Evolutionary conservation across 2,329 filamentous ascomycete genomes (phyloP).

Genomic region (Setomelanomma holmii): DNA sequence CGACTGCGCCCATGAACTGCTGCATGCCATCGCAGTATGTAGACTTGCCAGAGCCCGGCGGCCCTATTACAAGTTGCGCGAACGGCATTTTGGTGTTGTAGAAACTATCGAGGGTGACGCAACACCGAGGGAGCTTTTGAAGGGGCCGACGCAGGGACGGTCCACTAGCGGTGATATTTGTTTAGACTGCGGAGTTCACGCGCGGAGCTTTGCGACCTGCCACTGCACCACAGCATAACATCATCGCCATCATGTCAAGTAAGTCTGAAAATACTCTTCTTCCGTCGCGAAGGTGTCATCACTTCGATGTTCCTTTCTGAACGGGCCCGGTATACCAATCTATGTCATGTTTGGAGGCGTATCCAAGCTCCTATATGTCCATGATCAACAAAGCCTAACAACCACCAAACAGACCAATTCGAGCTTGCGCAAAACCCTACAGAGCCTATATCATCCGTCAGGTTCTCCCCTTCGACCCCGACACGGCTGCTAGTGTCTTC

Average conservation of each 20-base stretch:
- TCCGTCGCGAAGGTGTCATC: too few species aligned
- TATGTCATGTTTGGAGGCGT: too few species aligned
- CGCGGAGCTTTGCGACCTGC: slow-evolving; percentile 25
- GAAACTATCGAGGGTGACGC: slow-evolving; percentile 2
- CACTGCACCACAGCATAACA: slow-evolving; percentile 4
- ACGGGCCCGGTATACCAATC: too few species aligned
- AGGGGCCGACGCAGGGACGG: slow-evolving; percentile 20
- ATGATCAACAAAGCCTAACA: slow-evolving; percentile 1
- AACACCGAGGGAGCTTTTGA: slow-evolving; percentile 5
- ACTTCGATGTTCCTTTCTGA: too few species aligned
- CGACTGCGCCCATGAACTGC: slow-evolving; percentile 96
- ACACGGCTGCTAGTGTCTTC: slow-evolving; percentile 85
- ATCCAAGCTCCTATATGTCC: too few species aligned
- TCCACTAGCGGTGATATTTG: slow-evolving; percentile 15
- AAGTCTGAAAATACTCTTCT: too few species aligned
- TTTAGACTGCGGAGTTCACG: slow-evolving; percentile 26
- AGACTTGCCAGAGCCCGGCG: slow-evolving; percentile 93
- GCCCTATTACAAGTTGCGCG: slow-evolving; percentile 87
- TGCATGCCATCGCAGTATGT: slow-evolving; percentile 99
- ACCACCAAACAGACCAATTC: slow-evolving; percentile 65
- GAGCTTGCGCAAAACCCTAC: slow-evolving; percentile 81
- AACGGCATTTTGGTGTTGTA: slow-evolving; percentile 58
- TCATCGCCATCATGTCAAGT: slow-evolving; percentile 39
- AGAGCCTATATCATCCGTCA: slow-evolving; percentile 86
- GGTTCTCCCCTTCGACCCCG: slow-evolving; percentile 80